Evolutionary conservation across 306 rosid species (phyloP).

Genomic region (Lotus japonicus): DNA sequence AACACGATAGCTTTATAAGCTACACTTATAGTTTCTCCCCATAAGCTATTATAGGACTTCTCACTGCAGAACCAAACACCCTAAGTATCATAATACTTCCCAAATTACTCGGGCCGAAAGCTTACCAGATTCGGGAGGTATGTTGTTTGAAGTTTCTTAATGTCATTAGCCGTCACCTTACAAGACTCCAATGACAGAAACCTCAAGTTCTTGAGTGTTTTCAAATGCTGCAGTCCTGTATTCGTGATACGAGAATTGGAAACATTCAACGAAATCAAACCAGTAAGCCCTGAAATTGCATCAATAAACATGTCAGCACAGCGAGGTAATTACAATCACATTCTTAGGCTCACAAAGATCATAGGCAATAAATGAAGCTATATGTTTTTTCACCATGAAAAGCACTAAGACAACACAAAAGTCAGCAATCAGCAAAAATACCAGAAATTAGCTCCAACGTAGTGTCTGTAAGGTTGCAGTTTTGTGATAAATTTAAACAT

Average conservation of each 20-base stretch:
- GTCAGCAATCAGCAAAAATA: conserved; percentile 5
- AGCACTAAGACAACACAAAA: not conserved
- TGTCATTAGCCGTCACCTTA: conserved; percentile 62
- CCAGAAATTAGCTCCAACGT: conserved; percentile 74
- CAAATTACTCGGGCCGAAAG: conserved; percentile 65
- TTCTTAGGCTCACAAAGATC: not conserved
- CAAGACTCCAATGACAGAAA: conserved; percentile 74
- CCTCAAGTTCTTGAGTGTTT: conserved; percentile 59
- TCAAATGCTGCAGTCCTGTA: conserved; percentile 67
- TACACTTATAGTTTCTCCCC: too few relatives aligned
- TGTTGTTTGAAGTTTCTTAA: conserved; percentile 58
- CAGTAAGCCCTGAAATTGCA: conserved; percentile 57
- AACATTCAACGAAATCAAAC: conserved; percentile 60
- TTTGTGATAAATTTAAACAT: conserved; percentile 76
- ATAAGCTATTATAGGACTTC: too few relatives aligned
- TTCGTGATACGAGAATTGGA: conserved; percentile 66
- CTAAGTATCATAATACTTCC: not conserved
- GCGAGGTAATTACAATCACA: not conserved
- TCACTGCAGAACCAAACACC: too few relatives aligned
- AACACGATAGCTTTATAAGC: too few relatives aligned
- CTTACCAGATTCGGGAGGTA: conserved; percentile 75
- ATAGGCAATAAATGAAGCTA: not conserved
- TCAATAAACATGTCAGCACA: not conserved
- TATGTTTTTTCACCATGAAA: not conserved
- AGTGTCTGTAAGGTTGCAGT: conserved; percentile 75